Conservation (phyloP, 2,329 filamentous ascomycete genomes). For the Chalaropsis thielavioides region DNA sequence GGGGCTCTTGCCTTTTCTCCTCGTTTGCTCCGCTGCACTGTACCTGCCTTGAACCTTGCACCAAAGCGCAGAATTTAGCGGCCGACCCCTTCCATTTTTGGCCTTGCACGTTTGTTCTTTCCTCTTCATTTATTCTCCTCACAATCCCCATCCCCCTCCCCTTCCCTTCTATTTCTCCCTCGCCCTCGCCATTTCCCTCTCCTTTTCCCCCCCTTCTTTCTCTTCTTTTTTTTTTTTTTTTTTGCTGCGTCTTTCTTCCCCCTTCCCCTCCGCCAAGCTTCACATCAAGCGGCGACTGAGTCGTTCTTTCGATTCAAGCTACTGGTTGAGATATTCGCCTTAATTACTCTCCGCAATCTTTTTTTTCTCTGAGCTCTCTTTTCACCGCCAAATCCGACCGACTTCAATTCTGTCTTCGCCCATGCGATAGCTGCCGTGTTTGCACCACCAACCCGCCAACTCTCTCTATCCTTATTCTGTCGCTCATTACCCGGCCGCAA, state of each 20-base stretch:
- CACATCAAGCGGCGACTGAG: conserved; percentile 15
- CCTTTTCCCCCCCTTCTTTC: not conserved
- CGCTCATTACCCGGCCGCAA: not conserved
- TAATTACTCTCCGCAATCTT: not conserved
- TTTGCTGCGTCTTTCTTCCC: not conserved
- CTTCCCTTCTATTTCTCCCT: not conserved
- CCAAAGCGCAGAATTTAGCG: not conserved
- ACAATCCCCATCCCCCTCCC: not conserved
- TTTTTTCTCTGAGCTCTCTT: not conserved
- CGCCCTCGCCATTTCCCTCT: not conserved
- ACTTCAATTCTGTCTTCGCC: not conserved
- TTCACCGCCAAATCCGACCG: not conserved
- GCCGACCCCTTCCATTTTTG: conserved; percentile 12
- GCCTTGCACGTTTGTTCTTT: conserved; percentile 3
- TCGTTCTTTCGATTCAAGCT: conserved; percentile 15
- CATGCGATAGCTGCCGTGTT: not conserved
- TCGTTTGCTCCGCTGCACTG: not conserved
- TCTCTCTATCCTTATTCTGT: not conserved
- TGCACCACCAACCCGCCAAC: not conserved
- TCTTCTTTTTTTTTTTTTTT: not conserved
- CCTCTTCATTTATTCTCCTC: not conserved
- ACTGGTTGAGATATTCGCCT: conserved; percentile 10
- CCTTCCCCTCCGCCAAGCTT: conserved; percentile 10
- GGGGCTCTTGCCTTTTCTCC: not conserved
- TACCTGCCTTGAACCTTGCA: conserved; percentile 8